Base-by-base conservation (phyloP, 768 basidiomycete species). In the Lactarius indigo region DNA sequence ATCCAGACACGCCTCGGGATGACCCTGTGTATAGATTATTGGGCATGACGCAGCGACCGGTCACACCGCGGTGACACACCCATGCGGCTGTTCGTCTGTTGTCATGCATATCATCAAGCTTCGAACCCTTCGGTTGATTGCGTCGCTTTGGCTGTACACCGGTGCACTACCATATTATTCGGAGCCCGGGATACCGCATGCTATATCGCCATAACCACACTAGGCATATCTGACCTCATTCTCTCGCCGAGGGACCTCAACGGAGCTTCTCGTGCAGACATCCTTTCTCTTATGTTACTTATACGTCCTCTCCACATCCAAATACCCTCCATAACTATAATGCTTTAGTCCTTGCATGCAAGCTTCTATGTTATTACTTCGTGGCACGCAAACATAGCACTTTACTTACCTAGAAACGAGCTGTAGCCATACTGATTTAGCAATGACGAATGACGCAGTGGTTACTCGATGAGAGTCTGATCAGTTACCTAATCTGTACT, bases 1-100 rank as follows among this genome's bases (percentile, higher is more conserved):
- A 97, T 73, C 94, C 94, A 0, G 92, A 91, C 42, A 96, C 94
- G 2, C 80, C 84, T 56, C 79, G 76, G 37, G 85, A 91, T 66
- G 92, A 96, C 71, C 80, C 79, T 2, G 76, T 78, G 30, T 78
- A 76, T 68, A 69, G 74, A 63, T 64, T 69, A 10, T 44, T 71
- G 5, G 62, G 59, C 3, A 37, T 39, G 23, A 35, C 58, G 23
- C 59, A 62, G 6, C 56, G 58, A 7, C 68, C 65, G 20, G 50
- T 68, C n/a, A 68, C 61, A 2, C 66, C 66, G 15, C 50, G 52
- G 28, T 68, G 5, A 68, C 7, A 5, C 15, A 17, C 5, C 6
- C 7, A 17, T 13, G 12, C 4, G 26, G 28, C 28, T 15, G 33
- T 50, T 17, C 13, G n/a, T 17, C 9, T 42, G n/a, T 37, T 30